Evolutionary conservation across 345 rosid genomes (phyloP).

Genomic region (Lagerstroemia speciosa): DNA sequence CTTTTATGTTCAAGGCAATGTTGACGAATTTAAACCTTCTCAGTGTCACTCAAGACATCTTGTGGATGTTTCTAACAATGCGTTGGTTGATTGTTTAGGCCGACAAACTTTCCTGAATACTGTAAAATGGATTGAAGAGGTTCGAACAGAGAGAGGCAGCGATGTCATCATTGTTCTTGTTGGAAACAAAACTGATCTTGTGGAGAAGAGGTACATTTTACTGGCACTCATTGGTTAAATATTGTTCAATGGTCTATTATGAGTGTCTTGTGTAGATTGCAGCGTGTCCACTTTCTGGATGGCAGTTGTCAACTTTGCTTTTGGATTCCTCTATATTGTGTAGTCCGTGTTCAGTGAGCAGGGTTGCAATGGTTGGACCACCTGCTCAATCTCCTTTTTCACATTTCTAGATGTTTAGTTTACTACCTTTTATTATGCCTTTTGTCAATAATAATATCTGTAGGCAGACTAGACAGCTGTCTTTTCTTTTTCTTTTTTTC

Average conservation of each 20-base stretch:
- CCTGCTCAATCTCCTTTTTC: neutral
- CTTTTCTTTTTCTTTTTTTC: no score
- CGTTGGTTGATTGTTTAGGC: constrained; percentile 28
- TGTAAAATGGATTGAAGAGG: constrained; percentile 90
- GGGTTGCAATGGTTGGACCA: neutral
- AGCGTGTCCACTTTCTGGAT: neutral
- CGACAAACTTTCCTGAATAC: constrained; percentile 86
- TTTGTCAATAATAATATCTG: neutral
- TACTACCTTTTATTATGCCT: neutral
- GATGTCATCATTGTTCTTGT: constrained; percentile 88
- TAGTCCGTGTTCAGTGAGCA: neutral
- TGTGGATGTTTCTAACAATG: constrained; percentile 6
- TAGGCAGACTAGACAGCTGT: neutral
- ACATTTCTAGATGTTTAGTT: neutral
- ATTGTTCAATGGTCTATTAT: neutral
- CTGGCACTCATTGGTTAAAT: neutral
- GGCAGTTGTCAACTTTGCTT: neutral
- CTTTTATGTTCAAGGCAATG: neutral
- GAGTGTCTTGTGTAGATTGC: neutral
- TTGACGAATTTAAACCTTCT: neutral
- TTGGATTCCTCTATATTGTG: neutral
- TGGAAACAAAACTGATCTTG: constrained; percentile 90
- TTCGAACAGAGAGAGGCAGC: constrained; percentile 72
- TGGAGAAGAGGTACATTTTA: constrained; percentile 51
- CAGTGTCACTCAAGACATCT: neutral